Base-by-base conservation (phyloP, 495 filamentous ascomycete species). In the Parathielavia hyrcaniae region DNA sequence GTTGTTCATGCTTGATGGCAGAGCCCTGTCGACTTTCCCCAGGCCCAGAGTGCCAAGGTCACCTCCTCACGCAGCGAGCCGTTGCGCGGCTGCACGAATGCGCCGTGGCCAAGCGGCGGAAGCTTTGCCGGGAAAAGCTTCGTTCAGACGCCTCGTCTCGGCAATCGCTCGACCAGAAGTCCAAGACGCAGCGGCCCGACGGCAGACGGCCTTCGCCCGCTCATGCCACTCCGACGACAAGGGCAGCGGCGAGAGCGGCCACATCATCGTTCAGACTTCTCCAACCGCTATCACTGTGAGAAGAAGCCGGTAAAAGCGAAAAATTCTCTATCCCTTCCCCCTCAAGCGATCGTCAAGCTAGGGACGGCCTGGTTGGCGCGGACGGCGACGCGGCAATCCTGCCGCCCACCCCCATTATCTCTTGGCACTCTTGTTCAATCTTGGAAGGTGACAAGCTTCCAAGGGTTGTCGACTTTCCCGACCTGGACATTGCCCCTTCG, bases 391-490 rank as follows among this genome's bases (percentile, higher is more conserved):
- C 38, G 16, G 34, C 44, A 58, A 50, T 30, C 60, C 45, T 49
- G 36, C 32, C 34, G 51, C 43, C 50, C 35, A 30, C 47, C 2
- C 26, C 26, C 26, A 30, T 30, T 63, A 59, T 59, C 55, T 59
- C 61, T 63, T 63, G 61, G 61, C 61, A n/a, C 61, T 53, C 55
- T 63, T 63, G 47, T 22, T 53, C 61, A 13, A 46, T 63, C 45
- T 63, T 34, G 61, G 61, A 63, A 63, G 61, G 61, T 63, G 61
- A 23, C 51, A 63, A 59, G 56, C 5, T 34, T 55, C 55, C 50
- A 53, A 55, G 52, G 43, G 26, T 55, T 46, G 17, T 58, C 46
- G 56, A 59, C 55, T 63, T 63, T 55, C 55, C 55, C 56, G 55
- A 63, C 46, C 22, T 50, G 59, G 59, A 35, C 49, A 58, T 50